A percentile compares a stretch with the other conserved stretches of the same genome.
Conservation (phyloP, 768 basidiomycete genomes). For the Russula sp. region DNA sequence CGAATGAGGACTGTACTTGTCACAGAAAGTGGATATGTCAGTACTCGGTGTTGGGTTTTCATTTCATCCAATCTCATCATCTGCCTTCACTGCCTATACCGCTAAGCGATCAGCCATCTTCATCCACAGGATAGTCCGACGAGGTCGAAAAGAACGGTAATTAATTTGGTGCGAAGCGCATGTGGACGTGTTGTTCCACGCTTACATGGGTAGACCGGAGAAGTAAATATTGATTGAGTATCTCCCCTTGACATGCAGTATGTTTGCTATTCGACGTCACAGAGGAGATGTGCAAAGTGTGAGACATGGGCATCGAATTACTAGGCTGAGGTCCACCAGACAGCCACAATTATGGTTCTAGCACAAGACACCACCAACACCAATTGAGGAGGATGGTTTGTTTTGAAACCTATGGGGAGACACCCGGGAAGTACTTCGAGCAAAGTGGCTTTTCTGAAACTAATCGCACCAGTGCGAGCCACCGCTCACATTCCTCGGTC, state of each 20-base stretch:
- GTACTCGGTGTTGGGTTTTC: too few relatives aligned
- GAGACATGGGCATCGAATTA: not conserved
- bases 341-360: not conserved
- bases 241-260: not conserved
- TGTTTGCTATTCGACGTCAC: not conserved
- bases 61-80: too few relatives aligned
- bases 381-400: not conserved
- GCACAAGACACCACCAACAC: not conserved
- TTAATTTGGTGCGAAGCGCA: too few relatives aligned
- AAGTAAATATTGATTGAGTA: not conserved
- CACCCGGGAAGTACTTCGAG: constrained; percentile 8
- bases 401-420: not conserved
- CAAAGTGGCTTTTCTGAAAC: not conserved
- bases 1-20: not conserved
- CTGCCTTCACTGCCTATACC: too few relatives aligned
- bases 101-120: too few relatives aligned
- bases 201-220: too few relatives aligned
- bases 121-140: too few relatives aligned
- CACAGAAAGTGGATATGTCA: not conserved
- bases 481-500: constrained; percentile 2
- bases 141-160: too few relatives aligned
- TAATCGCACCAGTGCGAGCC: constrained; percentile 1
- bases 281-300: not conserved
- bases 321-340: not conserved
- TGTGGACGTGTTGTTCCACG: too few relatives aligned